Conservation (phyloP, 495 filamentous ascomycete species). For the Podospora appendiculata region DNA sequence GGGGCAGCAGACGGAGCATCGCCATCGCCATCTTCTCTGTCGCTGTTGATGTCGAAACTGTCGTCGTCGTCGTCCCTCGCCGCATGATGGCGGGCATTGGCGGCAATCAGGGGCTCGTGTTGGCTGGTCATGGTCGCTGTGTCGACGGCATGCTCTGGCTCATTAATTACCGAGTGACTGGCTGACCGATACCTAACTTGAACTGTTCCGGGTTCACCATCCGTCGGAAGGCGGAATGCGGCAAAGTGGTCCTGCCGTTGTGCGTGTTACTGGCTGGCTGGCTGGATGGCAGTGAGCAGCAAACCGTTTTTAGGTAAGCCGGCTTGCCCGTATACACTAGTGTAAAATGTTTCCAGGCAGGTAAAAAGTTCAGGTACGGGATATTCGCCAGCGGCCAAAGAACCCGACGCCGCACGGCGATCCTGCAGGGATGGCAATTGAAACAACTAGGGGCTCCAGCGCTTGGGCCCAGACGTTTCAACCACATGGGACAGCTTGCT, state of each 20-base stretch:
- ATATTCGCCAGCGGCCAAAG: not conserved
- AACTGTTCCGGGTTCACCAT: no score
- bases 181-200: no score
- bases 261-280: no score
- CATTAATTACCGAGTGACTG: not conserved
- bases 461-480: constrained; percentile 23
- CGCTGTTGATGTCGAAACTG: not conserved
- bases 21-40: not conserved
- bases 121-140: constrained; percentile 12
- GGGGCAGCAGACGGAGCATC: not conserved
- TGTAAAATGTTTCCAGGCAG: not conserved
- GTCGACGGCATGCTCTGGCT: not conserved
- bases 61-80: not conserved
- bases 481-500: constrained; percentile 2
- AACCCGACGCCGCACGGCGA: constrained; percentile 1
- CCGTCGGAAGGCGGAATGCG: no score
- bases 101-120: constrained; percentile 18
- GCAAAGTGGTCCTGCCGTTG: no score
- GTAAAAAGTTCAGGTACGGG: no score
- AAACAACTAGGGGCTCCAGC: constrained; percentile 20
- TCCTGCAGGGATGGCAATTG: constrained; percentile 9
- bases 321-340: not conserved
- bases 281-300: no score
- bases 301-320: not conserved
- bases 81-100: not conserved